A percentile compares a stretch with the other conserved stretches of the same genome.
Conservation (phyloP, 1,284 basidiomycete genomes). For the Trichosporon asahii region DNA sequence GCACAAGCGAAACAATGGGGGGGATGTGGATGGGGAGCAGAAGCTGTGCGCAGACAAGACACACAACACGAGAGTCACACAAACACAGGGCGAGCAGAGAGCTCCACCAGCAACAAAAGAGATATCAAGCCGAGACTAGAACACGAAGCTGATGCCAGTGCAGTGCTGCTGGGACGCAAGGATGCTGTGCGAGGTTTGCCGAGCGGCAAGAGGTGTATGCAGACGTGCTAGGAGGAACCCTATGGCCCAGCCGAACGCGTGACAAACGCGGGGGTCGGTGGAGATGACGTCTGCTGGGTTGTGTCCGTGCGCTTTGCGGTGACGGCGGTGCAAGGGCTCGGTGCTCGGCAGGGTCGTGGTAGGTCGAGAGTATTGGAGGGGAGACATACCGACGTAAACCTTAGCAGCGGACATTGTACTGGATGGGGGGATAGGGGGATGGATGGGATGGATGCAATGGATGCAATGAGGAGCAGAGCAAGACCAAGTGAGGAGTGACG, state of each 20-base stretch:
- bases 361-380: neutral
- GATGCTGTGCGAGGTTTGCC: neutral
- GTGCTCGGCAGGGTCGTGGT: slow-evolving; percentile 1
- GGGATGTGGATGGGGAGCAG: neutral
- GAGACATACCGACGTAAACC: slow-evolving; percentile 29
- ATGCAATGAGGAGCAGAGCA: slow-evolving; percentile 10
- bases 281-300: slow-evolving; percentile 2
- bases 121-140: neutral
- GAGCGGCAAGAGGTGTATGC: neutral
- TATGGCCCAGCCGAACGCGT: neutral
- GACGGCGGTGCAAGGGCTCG: neutral
- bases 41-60: neutral
- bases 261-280: neutral
- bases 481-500: slow-evolving; percentile 7
- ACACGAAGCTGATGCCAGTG: neutral
- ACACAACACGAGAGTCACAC: slow-evolving; percentile 10
- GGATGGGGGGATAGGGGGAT: neutral
- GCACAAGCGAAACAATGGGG: neutral
- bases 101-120: neutral
- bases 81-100: neutral
- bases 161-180: neutral
- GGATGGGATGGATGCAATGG: slow-evolving; percentile 15
- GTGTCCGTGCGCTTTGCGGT: neutral
- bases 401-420: slow-evolving; percentile 28
- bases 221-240: neutral